Percentiles rank a stretch among this genome's conserved stretches.
Evolutionary conservation across 2,329 filamentous ascomycete genomes (phyloP).

Genomic region (Graphiopsis chlorocephala): DNA sequence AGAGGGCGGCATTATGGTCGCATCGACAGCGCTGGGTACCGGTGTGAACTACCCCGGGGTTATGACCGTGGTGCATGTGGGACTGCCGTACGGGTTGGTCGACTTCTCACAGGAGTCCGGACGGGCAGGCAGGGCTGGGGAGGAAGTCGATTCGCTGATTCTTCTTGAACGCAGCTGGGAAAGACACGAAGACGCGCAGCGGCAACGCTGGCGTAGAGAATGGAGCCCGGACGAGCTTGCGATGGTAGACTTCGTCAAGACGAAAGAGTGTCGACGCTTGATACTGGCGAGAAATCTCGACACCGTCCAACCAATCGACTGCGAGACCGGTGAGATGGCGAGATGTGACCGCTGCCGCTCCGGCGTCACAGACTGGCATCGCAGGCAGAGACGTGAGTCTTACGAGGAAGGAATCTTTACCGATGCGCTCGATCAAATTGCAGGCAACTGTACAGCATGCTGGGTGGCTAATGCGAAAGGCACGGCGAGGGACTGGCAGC

Average conservation of each 20-base stretch:
- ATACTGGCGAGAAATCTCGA: background rate
- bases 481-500: too few species aligned
- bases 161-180: background rate
- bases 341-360: constrained; percentile 8
- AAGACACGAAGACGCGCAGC: background rate
- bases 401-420: background rate
- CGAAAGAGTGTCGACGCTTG: background rate
- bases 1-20: constrained; percentile 24
- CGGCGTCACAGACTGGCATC: background rate
- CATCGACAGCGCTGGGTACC: constrained; percentile 22
- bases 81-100: constrained; percentile 18
- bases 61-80: constrained; percentile 18
- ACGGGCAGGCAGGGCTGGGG: constrained; percentile 16
- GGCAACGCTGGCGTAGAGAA: background rate
- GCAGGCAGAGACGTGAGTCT: background rate
- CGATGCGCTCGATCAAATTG: constrained; percentile 4
- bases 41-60: constrained; percentile 23
- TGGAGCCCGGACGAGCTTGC: too few species aligned
- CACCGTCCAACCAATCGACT: background rate
- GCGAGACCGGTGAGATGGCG: background rate
- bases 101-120: constrained; percentile 22
- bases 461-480: too few species aligned
- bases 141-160: constrained; percentile 17
- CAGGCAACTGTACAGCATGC: background rate
- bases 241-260: constrained; percentile 1